phyloP scores from a whole-genome alignment of 192 early-diverging fungal species.

The Umbelopsis ramanniana region DNA sequence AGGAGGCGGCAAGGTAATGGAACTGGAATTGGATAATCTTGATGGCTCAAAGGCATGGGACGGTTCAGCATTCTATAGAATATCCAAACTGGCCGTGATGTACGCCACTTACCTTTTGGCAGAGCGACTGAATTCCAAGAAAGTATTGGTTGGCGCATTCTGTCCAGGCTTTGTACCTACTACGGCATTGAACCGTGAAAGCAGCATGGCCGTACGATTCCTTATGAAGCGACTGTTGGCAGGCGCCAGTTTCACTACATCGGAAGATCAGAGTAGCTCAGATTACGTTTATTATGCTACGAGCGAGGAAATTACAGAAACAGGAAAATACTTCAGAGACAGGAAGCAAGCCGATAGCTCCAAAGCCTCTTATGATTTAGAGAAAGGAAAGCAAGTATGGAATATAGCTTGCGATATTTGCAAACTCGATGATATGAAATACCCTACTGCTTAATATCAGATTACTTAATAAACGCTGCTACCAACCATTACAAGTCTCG shows the following conservation, averaged over 20 bases:
- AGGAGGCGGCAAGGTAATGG: neutral
- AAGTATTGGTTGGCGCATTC: conserved; percentile 16
- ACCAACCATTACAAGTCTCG: neutral
- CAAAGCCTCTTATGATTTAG: conserved; percentile 15
- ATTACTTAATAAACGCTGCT: neutral
- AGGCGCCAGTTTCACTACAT: conserved; percentile 20
- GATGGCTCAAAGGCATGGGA: conserved; percentile 25
- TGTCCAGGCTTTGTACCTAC: conserved; percentile 38
- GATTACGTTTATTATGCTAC: conserved; percentile 34
- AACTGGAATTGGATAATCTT: conserved; percentile 9
- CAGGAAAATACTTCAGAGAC: conserved; percentile 15
- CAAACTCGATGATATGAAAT: neutral
- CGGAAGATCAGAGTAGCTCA: conserved; percentile 12
- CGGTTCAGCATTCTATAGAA: conserved; percentile 27
- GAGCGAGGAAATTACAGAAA: conserved; percentile 2
- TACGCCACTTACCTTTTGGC: conserved; percentile 19
- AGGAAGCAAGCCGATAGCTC: conserved; percentile 4
- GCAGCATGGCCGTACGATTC: neutral
- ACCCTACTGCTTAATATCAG: neutral
- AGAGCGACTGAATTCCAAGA: neutral
- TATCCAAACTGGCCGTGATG: conserved; percentile 24
- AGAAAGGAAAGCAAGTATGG: conserved; percentile 20
- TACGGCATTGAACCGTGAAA: conserved; percentile 25
- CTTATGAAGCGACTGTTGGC: conserved; percentile 14
- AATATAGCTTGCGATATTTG: conserved; percentile 24